A percentile compares a stretch with the other conserved stretches of the same genome.
Evolutionary conservation across 2,329 filamentous ascomycete genomes (phyloP).

Genomic region (Leptosphaerulina australis): DNA sequence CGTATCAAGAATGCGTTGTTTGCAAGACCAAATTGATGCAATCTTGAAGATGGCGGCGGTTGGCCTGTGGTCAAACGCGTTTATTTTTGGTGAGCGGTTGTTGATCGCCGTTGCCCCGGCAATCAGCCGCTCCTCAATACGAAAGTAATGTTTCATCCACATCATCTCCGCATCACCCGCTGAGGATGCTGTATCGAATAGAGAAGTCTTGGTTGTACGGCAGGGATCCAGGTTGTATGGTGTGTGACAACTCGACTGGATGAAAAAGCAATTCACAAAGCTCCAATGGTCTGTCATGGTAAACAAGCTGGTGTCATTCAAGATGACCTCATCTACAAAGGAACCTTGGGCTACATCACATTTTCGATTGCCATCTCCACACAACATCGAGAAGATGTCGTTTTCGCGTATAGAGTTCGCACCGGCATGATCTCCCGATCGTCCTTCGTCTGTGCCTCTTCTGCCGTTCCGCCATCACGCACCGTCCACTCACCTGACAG

Average conservation of each 20-base stretch:
- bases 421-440: slow-evolving; percentile 19
- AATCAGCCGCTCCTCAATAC: slow-evolving; percentile 10
- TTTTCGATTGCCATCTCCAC: slow-evolving; percentile 8
- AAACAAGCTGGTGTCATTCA: neutral
- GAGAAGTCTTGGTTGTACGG: slow-evolving; percentile 17
- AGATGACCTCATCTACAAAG: neutral
- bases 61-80: slow-evolving; percentile 10
- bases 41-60: slow-evolving; percentile 10
- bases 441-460: slow-evolving; percentile 12
- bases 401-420: slow-evolving; percentile 13
- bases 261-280: neutral
- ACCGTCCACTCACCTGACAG: slow-evolving; percentile 13
- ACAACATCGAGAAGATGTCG: neutral
- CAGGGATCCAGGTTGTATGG: slow-evolving; percentile 8
- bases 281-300: neutral
- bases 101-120: slow-evolving; percentile 13
- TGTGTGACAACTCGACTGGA: neutral
- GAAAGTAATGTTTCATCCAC: slow-evolving; percentile 15
- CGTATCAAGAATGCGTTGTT: slow-evolving; percentile 14
- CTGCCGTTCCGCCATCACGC: slow-evolving; percentile 12
- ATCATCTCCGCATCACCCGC: slow-evolving; percentile 15
- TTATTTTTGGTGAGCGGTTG: slow-evolving; percentile 16
- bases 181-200: slow-evolving; percentile 12
- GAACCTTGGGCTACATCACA: neutral
- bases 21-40: slow-evolving; percentile 14